Evolutionary conservation across 2,329 filamentous ascomycete genomes (phyloP).

Genomic region (Herpomyces periplanetae): DNA sequence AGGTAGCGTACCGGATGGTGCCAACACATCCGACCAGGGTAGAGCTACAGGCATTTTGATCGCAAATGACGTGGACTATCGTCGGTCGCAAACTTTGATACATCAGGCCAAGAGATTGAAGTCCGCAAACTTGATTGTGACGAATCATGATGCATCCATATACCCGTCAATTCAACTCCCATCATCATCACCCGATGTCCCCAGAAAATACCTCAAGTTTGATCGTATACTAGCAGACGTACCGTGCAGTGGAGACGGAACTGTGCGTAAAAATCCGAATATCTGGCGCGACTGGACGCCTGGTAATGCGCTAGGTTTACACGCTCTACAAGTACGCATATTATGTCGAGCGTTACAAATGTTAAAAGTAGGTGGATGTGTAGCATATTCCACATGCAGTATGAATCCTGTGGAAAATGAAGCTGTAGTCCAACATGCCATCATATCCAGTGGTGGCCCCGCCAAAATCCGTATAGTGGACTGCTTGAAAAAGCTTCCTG

Average conservation of each 20-base stretch:
- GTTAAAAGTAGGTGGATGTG: constrained; percentile 67
- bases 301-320: constrained; percentile 46
- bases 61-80: constrained; percentile 87
- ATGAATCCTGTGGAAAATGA: constrained; percentile 97
- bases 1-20: constrained; percentile 12
- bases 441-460: constrained; percentile 51
- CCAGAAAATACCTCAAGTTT: constrained; percentile 52
- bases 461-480: constrained; percentile 50
- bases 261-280: constrained; percentile 58
- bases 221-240: constrained; percentile 88
- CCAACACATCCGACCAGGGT: constrained; percentile 29
- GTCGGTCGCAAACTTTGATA: constrained; percentile 78
- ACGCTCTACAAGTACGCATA: constrained; percentile 55
- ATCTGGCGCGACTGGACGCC: constrained; percentile 88
- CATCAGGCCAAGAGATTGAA: constrained; percentile 92
- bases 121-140: constrained; percentile 81
- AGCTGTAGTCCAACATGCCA: constrained; percentile 50
- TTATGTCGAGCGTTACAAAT: constrained; percentile 70
- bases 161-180: constrained; percentile 73
- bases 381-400: constrained; percentile 93
- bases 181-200: constrained; percentile 12
- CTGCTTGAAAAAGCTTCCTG: constrained; percentile 33
- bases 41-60: constrained; percentile 64
- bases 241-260: constrained; percentile 82
- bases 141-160: constrained; percentile 83